Percentiles rank a stretch among this genome's conserved stretches.
These are phyloP conservation scores for Lentinula lateritia DNA, from an alignment of 768 basidiomycete genomes.

Conservation along the genomic window DNA sequence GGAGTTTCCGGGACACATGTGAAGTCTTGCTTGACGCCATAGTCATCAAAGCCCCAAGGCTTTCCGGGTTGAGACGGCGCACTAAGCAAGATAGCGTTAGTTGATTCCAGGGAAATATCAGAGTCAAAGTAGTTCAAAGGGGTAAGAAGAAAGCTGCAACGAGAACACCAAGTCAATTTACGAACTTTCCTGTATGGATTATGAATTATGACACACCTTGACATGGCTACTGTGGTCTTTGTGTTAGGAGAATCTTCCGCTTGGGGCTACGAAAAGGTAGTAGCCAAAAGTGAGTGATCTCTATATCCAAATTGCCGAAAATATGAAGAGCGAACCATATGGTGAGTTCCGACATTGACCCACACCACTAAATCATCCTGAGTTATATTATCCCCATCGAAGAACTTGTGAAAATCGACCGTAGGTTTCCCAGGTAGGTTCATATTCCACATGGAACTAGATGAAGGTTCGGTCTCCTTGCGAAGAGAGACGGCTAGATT, in stretches of 20 bases:
- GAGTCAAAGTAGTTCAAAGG: slow-evolving; percentile 64
- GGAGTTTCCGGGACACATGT: slow-evolving; percentile 34
- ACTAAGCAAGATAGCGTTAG: slow-evolving; percentile 45
- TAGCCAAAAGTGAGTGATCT: no score
- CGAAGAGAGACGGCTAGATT: slow-evolving; percentile 51
- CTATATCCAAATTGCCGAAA: background rate
- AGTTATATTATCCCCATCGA: slow-evolving; percentile 56
- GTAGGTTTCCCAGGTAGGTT: slow-evolving; percentile 52
- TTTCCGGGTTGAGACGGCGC: slow-evolving; percentile 31
- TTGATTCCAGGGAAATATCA: slow-evolving; percentile 54
- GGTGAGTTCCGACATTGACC: slow-evolving; percentile 65
- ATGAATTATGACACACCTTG: slow-evolving; percentile 30
- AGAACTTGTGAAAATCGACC: slow-evolving; percentile 58
- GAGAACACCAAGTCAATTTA: background rate
- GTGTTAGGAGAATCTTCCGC: slow-evolving; percentile 63
- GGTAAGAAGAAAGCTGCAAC: slow-evolving; percentile 45
- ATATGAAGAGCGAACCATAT: slow-evolving; percentile 32
- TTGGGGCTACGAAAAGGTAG: slow-evolving; percentile 33
- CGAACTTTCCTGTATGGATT: background rate
- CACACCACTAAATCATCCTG: slow-evolving; percentile 65
- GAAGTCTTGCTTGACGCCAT: slow-evolving; percentile 39
- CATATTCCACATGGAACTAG: slow-evolving; percentile 57
- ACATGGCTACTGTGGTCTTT: slow-evolving; percentile 48
- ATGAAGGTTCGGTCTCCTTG: slow-evolving; percentile 58
- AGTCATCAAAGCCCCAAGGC: slow-evolving; percentile 41